Evolutionary conservation across 2,329 filamentous ascomycete genomes (phyloP).

Genomic region (Pestalotiopsis sp.): DNA sequence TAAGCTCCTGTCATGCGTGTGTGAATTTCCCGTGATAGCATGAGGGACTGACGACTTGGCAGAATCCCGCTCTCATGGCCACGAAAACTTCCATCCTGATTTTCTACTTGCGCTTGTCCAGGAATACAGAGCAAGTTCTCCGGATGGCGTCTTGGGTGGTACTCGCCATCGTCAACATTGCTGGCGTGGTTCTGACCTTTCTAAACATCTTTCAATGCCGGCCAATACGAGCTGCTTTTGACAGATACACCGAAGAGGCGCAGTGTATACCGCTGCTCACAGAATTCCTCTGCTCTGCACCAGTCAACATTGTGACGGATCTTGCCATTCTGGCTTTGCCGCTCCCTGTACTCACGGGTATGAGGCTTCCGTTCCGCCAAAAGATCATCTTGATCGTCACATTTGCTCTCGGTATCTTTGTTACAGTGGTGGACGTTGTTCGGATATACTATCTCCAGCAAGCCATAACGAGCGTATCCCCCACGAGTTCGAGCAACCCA

Average conservation of each 20-base stretch:
- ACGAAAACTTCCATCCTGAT: conserved; percentile 91
- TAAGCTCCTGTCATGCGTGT: conserved; percentile 32
- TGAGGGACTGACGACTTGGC: background rate
- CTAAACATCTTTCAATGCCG: conserved; percentile 86
- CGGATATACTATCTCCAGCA: conserved; percentile 88
- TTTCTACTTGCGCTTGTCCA: conserved; percentile 84
- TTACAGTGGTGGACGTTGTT: conserved; percentile 84
- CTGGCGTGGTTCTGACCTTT: conserved; percentile 78
- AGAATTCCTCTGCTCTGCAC: conserved; percentile 74
- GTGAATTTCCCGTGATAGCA: background rate
- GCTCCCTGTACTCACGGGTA: conserved; percentile 83
- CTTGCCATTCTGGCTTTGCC: conserved; percentile 85
- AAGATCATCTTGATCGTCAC: conserved; percentile 87
- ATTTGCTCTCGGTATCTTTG: conserved; percentile 85
- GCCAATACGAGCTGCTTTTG: conserved; percentile 73
- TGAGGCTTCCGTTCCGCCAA: conserved; percentile 82
- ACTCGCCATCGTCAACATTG: conserved; percentile 75
- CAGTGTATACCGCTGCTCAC: conserved; percentile 61
- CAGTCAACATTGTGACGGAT: conserved; percentile 91
- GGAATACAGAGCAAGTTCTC: conserved; percentile 75
- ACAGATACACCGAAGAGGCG: conserved; percentile 33
- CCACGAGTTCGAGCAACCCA: conserved; percentile 36
- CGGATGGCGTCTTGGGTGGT: conserved; percentile 82
- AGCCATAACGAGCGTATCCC: conserved; percentile 55
- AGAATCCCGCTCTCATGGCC: conserved; percentile 89